Evolutionary conservation across 768 basidiomycete genomes (phyloP), one percentile per base, ranked within the genome.

Genomic region (Xanthoconium purpureum): DNA sequence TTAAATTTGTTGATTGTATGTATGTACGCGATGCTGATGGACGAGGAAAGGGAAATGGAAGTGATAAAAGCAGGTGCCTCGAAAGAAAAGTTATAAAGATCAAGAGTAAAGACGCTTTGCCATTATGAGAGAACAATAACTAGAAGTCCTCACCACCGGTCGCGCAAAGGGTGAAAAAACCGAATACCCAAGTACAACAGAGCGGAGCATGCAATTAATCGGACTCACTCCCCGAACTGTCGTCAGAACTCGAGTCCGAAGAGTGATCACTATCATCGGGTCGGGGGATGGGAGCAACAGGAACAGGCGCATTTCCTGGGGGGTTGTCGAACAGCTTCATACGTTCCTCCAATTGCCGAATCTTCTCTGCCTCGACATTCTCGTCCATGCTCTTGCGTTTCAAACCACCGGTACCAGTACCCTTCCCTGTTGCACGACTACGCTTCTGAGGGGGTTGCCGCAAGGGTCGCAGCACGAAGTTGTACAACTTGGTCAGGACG

Each of bases 341-440:
- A 59, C 92, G 86, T 64, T 87, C 87, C 73, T 99, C 96, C 42
- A 99, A 80, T 71, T 84, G 80, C 49, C 89, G 83, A 67, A 99
- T 99, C 78, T 95, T 93, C 77, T 93, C 94, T 9, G 91, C 89
- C 75, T 99, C 96, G 35, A 88, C 89, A 61, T 93, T 91, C 75
- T 98, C 94, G 68, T 98, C 94, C 91, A 98, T 95, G 68, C 89
- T 91, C 80, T 94, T 94, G 55, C 94, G 86, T 72, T 94, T 93
- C 46, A 93, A 76, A 10, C 94, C 93, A 42, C 93, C 94, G 5
- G 92, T 94, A 1, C 90, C 89, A 0, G 87, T 88, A 33, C 89
- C 90, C 68, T 92, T 91, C 58, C 87, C 86, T 6, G 78, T 77
- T 20, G 61, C 60, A 40, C 85, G 78, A 63, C 74, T 84, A 47